Base-by-base conservation (phyloP, 2,329 filamentous ascomycete species). In the Sporothrix brunneoviolacea region DNA sequence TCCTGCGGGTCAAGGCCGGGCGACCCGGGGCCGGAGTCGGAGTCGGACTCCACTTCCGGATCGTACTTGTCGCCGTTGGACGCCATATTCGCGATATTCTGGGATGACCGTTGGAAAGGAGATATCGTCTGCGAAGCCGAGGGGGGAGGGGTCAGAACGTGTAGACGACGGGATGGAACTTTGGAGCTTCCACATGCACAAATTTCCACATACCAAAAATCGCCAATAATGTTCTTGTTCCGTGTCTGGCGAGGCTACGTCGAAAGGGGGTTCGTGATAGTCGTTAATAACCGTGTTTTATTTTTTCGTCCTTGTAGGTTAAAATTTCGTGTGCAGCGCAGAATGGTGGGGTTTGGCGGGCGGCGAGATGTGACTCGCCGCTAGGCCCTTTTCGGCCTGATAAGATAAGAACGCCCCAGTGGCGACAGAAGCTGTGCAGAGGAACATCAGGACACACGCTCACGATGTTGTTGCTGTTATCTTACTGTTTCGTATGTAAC, bases 41-140 rank as follows among this genome's bases (percentile, higher is more conserved):
- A 82, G 60, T 88, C 85, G 57, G 84, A 85, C 64, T 88, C 84
- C 61, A 88, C 78, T 62, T 88, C 83, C 67, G 88, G 79, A 59
- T 74, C 80, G 68, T 80, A 80, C 68, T 81, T 84, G 65, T 86
- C 81, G 64, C 74, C 76, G 72, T 74, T 74, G 65, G 71, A 68
- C 65, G 76, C 72, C 76, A 80, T 80, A 61, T 30, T 66, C 57
- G 56, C 55, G 56, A 55, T 50, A 54, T 48, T 52, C 52, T 51
- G 59, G 59, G 61, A 60, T 47, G 50, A 54, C 55, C 54, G 53
- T 44, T 22, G 33, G n/a, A n/a, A n/a, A n/a, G n/a, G n/a, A n/a
- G n/a, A n/a, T 32, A 19, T 24, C n/a, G 19, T 30, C 15, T 47
- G 22, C 39, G 30, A 3, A 33, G n/a, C n/a, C n/a, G 32, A n/a